Evolutionary conservation across 345 rosid species (phyloP).

Genomic region (Gossypium bickii): DNA sequence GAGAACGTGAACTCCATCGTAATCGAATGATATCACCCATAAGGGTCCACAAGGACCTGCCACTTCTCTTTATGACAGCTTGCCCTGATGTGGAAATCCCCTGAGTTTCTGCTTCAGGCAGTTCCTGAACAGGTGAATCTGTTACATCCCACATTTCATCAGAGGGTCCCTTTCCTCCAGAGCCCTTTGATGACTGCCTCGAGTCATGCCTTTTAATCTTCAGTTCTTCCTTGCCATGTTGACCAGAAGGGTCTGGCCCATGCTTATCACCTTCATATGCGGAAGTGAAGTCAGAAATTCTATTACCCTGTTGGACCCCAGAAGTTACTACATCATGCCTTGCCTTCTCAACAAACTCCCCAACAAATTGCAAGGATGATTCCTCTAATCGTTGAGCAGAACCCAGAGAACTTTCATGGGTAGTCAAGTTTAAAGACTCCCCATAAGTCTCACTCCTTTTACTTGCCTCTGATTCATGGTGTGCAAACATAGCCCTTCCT

Average conservation of each 20-base stretch:
- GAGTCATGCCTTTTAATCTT: slow-evolving; percentile 40
- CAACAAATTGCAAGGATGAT: slow-evolving; percentile 48
- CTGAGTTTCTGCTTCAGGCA: slow-evolving; percentile 40
- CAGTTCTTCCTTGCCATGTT: slow-evolving; percentile 23
- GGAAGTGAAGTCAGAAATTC: slow-evolving; percentile 17
- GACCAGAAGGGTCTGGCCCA: slow-evolving; percentile 31
- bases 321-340: slow-evolving; percentile 47
- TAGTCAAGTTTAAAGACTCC: slow-evolving; percentile 26
- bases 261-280: slow-evolving; percentile 29
- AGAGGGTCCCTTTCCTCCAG: slow-evolving; percentile 71
- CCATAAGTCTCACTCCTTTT: slow-evolving; percentile 27
- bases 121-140: slow-evolving; percentile 45
- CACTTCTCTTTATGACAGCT: slow-evolving; percentile 50
- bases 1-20: slow-evolving; percentile 65
- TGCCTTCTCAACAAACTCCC: slow-evolving; percentile 71
- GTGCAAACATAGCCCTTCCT: slow-evolving; percentile 27
- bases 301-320: slow-evolving; percentile 31
- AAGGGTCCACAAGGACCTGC: slow-evolving; percentile 70
- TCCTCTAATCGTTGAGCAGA: slow-evolving; percentile 62
- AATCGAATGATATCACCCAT: slow-evolving; percentile 62
- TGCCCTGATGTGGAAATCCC: slow-evolving; percentile 32
- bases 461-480: slow-evolving; percentile 23
- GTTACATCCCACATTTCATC: slow-evolving; percentile 86
- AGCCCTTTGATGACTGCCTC: slow-evolving; percentile 37
- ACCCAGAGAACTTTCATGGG: slow-evolving; percentile 56